Percentiles rank a stretch among this genome's conserved stretches.
phyloP scores from a whole-genome alignment of 441 rosid genomes.

The Breynia disticha region DNA sequence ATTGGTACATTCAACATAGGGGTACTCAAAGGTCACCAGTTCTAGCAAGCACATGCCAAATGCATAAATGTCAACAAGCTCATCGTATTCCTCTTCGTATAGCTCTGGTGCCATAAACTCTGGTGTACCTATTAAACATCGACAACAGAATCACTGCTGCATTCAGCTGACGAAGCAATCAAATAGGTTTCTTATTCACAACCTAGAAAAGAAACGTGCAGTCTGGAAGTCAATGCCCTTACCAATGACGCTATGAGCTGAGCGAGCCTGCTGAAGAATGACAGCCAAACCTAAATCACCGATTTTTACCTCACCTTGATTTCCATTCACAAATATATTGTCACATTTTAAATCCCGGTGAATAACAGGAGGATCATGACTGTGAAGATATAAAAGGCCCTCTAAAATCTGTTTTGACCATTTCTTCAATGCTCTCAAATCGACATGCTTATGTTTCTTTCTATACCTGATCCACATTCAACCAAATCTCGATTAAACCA shows the following conservation, averaged over 20 bases:
- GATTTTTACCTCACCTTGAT: slow-evolving; percentile 73
- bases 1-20: slow-evolving; percentile 64
- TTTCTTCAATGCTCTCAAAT: slow-evolving; percentile 67
- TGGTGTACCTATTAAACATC: slow-evolving; percentile 39
- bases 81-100: slow-evolving; percentile 79
- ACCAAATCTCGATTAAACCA: background rate
- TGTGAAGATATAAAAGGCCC: slow-evolving; percentile 60
- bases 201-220: background rate
- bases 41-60: slow-evolving; percentile 88
- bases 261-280: slow-evolving; percentile 62
- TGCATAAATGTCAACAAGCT: slow-evolving; percentile 77
- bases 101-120: slow-evolving; percentile 96
- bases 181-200: background rate
- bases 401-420: slow-evolving; percentile 71
- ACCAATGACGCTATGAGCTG: slow-evolving; percentile 66
- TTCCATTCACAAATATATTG: slow-evolving; percentile 75
- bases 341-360: slow-evolving; percentile 81
- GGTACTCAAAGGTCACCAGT: slow-evolving; percentile 73
- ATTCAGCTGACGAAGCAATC: background rate
- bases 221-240: slow-evolving; percentile 7
- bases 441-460: slow-evolving; percentile 64
- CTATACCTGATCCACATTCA: slow-evolving; percentile 35
- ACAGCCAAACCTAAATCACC: slow-evolving; percentile 84
- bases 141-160: background rate
- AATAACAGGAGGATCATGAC: slow-evolving; percentile 59